Evolutionary conservation across 495 filamentous ascomycete species (phyloP).

Genomic region (Hyaloscypha hepaticicola): DNA sequence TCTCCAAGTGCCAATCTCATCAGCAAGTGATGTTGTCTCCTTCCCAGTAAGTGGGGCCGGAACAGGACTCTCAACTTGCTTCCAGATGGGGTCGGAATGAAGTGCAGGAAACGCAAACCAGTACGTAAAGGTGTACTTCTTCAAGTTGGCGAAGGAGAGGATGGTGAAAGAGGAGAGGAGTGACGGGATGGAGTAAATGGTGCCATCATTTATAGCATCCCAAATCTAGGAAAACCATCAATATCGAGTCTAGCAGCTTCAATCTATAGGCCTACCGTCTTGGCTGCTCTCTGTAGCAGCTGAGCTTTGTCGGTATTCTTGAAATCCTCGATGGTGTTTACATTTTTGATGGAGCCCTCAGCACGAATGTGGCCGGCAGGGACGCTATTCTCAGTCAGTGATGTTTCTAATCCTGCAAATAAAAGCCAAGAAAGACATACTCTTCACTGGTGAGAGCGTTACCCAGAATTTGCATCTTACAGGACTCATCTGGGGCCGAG

Average conservation of each 20-base stretch:
- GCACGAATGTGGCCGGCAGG: conserved; percentile 73
- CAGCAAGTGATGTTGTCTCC: conserved; percentile 74
- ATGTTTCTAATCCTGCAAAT: conserved; percentile 5
- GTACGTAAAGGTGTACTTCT: conserved; percentile 92
- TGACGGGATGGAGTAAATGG: conserved; percentile 91
- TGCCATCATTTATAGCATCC: conserved; percentile 95
- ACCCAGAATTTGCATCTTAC: conserved; percentile 83
- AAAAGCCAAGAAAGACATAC: conserved; percentile 50
- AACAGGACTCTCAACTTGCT: conserved; percentile 38
- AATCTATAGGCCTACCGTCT: conserved; percentile 56
- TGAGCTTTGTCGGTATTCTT: conserved; percentile 67
- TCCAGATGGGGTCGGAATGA: conserved; percentile 84
- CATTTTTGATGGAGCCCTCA: conserved; percentile 92
- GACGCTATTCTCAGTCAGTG: conserved; percentile 50
- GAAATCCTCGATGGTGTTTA: conserved; percentile 95
- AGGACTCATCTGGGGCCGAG: conserved; percentile 66
- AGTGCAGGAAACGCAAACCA: conserved; percentile 95
- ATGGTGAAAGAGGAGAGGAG: conserved; percentile 83
- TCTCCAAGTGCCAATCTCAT: conserved; percentile 81
- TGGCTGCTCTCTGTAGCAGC: conserved; percentile 70
- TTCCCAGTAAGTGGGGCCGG: conserved; percentile 54
- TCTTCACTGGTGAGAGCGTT: conserved; percentile 79
- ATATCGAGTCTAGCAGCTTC: neutral
- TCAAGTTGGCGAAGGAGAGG: conserved; percentile 93
- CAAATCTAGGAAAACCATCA: conserved; percentile 63